Evolutionary conservation across 225 moss, liverwort and hornwort genomes (phyloP).

Genomic region (Straminergon stramineum): DNA sequence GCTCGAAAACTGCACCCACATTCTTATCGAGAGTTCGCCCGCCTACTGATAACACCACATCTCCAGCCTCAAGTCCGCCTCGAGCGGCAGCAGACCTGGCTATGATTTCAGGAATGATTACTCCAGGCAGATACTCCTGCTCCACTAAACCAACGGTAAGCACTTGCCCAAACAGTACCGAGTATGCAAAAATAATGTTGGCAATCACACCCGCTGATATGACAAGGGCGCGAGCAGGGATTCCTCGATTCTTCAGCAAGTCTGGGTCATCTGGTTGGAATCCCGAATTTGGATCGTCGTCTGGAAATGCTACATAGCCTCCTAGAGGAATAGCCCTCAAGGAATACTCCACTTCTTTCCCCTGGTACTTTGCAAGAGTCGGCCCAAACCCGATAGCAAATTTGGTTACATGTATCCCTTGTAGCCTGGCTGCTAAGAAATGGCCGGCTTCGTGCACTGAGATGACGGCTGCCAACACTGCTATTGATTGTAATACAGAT

Average conservation of each 20-base stretch:
- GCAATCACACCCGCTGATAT: slow-evolving; percentile 93
- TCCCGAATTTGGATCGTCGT: slow-evolving; percentile 75
- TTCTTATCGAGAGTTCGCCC: slow-evolving; percentile 40
- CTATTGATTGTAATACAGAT: slow-evolving; percentile 73
- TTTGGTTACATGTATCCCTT: slow-evolving; percentile 82
- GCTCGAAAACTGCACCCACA: slow-evolving; percentile 69
- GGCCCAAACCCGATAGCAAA: slow-evolving; percentile 96
- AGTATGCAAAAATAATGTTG: slow-evolving; percentile 77
- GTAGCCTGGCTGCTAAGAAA: slow-evolving; percentile 78
- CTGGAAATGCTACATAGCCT: slow-evolving; percentile 91
- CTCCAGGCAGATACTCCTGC: slow-evolving; percentile 81
- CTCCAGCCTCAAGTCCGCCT: slow-evolving; percentile 67
- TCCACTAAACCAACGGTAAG: slow-evolving; percentile 73
- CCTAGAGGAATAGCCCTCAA: slow-evolving; percentile 76
- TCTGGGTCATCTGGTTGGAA: slow-evolving; percentile 73
- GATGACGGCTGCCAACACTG: slow-evolving; percentile 83
- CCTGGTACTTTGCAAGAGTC: slow-evolving; percentile 66
- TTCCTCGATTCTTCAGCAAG: slow-evolving; percentile 78
- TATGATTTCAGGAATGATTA: slow-evolving; percentile 81
- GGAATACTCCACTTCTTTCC: slow-evolving; percentile 80
- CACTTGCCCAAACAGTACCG: slow-evolving; percentile 72
- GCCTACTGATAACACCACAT: slow-evolving; percentile 67
- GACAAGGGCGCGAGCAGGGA: slow-evolving; percentile 67
- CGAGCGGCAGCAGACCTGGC: slow-evolving; percentile 67
- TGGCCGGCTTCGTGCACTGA: slow-evolving; percentile 91